Evolutionary conservation across 2,329 filamentous ascomycete species (phyloP).

Genomic region (Fusarium setosum): DNA sequence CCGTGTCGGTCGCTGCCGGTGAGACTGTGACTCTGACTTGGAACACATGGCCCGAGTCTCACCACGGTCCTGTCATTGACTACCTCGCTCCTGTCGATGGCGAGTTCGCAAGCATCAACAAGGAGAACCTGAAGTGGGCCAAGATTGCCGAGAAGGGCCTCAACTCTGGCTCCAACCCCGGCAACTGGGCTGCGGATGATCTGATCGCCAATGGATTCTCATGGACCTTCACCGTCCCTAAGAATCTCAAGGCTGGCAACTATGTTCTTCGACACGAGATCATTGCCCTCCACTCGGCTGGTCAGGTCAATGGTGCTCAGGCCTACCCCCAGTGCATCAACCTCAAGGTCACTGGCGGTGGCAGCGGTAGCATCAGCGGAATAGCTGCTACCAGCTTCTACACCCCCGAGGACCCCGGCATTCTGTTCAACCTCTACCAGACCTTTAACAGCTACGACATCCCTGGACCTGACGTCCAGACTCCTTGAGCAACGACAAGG

Average conservation of each 20-base stretch:
- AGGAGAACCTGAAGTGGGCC: conserved; percentile 64
- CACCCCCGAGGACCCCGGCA: conserved; percentile 47
- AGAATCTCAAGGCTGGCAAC: conserved; percentile 59
- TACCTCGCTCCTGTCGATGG: conserved; percentile 66
- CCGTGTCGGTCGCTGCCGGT: conserved; percentile 66
- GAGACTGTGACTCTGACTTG: conserved; percentile 68
- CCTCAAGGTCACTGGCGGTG: conserved; percentile 57
- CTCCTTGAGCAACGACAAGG: conserved; percentile 10
- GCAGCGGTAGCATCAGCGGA: conserved; percentile 42
- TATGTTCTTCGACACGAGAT: conserved; percentile 68
- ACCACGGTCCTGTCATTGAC: conserved; percentile 71
- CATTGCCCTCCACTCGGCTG: conserved; percentile 64
- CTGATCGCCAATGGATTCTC: conserved; percentile 59
- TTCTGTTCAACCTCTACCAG: conserved; percentile 50
- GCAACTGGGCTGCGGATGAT: conserved; percentile 66
- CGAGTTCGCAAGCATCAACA: conserved; percentile 64
- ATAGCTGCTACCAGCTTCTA: conserved; percentile 51
- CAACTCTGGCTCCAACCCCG: conserved; percentile 55
- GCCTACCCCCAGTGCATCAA: conserved; percentile 66
- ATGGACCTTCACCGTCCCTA: conserved; percentile 60
- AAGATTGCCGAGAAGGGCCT: conserved; percentile 69
- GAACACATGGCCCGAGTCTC: conserved; percentile 72
- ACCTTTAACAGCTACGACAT: conserved; percentile 45
- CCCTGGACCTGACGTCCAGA: conserved; percentile 43
- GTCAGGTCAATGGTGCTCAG: conserved; percentile 55